A percentile compares a stretch with the other conserved stretches of the same genome.
These are phyloP conservation scores for Leccinum griseonigrum DNA, from an alignment of 1,284 basidiomycete species.

Conservation along the genomic window DNA sequence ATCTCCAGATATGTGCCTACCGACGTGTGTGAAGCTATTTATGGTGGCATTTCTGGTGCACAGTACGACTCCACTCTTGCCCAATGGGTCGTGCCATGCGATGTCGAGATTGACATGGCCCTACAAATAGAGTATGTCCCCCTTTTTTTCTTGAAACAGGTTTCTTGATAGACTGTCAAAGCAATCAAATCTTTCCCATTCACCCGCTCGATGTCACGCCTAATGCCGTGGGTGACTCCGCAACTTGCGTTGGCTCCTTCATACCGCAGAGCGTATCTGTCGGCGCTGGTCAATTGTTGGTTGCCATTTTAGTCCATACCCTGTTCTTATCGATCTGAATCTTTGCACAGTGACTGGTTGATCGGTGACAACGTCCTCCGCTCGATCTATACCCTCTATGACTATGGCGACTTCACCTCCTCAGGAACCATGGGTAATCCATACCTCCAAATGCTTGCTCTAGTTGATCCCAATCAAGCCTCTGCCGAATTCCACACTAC, in stretches of 20 bases:
- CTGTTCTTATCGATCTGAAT: conserved; percentile 7
- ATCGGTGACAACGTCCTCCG: conserved; percentile 81
- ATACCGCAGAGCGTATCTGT: conserved; percentile 58
- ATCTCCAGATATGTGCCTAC: conserved; percentile 58
- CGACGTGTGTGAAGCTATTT: conserved; percentile 63
- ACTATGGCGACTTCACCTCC: conserved; percentile 77
- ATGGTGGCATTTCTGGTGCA: conserved; percentile 59
- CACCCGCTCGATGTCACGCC: conserved; percentile 74
- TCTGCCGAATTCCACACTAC: conserved; percentile 64
- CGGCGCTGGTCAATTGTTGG: conserved; percentile 61
- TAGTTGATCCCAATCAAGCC: conserved; percentile 65
- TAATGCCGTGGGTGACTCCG: conserved; percentile 40
- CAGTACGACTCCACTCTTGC: conserved; percentile 46
- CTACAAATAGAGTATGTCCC: conserved; percentile 65
- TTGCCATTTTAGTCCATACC: conserved; percentile 14
- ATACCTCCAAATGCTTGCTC: conserved; percentile 69
- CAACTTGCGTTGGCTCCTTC: conserved; percentile 68
- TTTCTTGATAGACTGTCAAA: conserved; percentile 29
- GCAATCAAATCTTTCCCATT: conserved; percentile 65
- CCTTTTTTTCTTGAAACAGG: conserved; percentile 3
- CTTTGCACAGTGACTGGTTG: conserved; percentile 62
- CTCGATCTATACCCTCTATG: conserved; percentile 81
- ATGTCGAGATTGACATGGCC: conserved; percentile 69
- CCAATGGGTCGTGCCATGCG: conserved; percentile 70
- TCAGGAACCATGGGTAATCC: conserved; percentile 65